phyloP scores from a whole-genome alignment of 1,284 basidiomycete species.

The Leccinum solheimii region DNA sequence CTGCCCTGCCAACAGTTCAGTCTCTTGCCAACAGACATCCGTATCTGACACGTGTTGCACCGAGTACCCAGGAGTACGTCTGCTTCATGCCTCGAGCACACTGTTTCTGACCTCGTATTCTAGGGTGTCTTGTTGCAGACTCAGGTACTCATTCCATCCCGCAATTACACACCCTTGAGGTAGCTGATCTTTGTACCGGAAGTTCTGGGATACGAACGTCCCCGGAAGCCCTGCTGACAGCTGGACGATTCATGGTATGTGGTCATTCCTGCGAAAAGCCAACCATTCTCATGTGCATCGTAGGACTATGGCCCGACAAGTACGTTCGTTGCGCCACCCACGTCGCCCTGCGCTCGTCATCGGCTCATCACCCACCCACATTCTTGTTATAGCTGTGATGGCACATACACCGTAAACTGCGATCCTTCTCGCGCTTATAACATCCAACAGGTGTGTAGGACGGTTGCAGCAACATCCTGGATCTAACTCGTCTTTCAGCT shows the following conservation, averaged over 20 bases:
- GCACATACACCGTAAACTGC: slow-evolving; percentile 61
- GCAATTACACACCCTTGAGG: neutral
- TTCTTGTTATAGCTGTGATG: slow-evolving; percentile 57
- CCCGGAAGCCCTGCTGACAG: slow-evolving; percentile 62
- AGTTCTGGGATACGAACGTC: slow-evolving; percentile 69
- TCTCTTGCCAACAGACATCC: slow-evolving; percentile 49
- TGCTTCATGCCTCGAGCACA: neutral
- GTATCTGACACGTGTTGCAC: slow-evolving; percentile 49
- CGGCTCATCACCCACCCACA: neutral
- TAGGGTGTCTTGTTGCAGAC: slow-evolving; percentile 66
- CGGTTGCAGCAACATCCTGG: neutral
- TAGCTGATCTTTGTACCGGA: slow-evolving; percentile 7
- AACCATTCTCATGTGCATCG: slow-evolving; percentile 6
- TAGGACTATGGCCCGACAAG: slow-evolving; percentile 75
- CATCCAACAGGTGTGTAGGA: slow-evolving; percentile 45
- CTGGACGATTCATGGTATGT: slow-evolving; percentile 75
- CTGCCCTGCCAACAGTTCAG: slow-evolving; percentile 43
- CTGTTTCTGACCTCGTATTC: neutral
- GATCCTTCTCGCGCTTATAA: slow-evolving; percentile 59
- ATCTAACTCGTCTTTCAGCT: slow-evolving; percentile 41
- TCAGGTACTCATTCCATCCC: slow-evolving; percentile 43
- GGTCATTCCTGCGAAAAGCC: neutral
- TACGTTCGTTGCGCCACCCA: slow-evolving; percentile 34
- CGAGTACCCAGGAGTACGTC: slow-evolving; percentile 50
- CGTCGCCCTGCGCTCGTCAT: neutral